Evolutionary conservation across 495 filamentous ascomycete genomes (phyloP).

Genomic region (Xylaria curta): DNA sequence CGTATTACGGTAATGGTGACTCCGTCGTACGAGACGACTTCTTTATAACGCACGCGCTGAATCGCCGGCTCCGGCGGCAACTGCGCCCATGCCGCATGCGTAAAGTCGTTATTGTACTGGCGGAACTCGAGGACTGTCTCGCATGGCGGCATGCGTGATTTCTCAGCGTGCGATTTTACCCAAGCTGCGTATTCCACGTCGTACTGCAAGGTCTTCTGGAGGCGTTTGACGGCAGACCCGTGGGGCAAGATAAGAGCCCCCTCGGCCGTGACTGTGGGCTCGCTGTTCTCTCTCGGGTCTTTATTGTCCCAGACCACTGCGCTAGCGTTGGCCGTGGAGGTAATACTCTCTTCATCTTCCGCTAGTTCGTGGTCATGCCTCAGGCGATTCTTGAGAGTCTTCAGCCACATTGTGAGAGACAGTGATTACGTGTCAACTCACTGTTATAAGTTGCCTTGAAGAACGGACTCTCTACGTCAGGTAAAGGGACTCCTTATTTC

Average conservation of each 20-base stretch:
- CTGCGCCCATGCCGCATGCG: slow-evolving; percentile 14
- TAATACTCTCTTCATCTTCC: neutral
- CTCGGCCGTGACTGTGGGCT: neutral
- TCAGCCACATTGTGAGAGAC: neutral
- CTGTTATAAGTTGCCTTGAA: neutral
- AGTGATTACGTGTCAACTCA: neutral
- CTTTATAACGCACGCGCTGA: slow-evolving; percentile 15
- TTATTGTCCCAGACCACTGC: slow-evolving; percentile 1
- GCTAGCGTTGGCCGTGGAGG: neutral
- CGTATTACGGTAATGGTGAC: slow-evolving; percentile 24
- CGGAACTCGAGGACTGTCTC: slow-evolving; percentile 25
- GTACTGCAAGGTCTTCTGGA: slow-evolving; percentile 20
- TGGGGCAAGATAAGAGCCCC: slow-evolving; percentile 7
- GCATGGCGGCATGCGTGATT: slow-evolving; percentile 4
- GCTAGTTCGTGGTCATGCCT: slow-evolving; percentile 1
- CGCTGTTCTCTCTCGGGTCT: neutral
- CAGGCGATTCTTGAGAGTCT: neutral
- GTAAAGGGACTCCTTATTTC: neutral
- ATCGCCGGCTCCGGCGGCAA: slow-evolving; percentile 20
- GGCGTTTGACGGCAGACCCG: neutral
- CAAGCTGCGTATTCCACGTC: slow-evolving; percentile 30
- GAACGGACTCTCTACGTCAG: too few relatives aligned
- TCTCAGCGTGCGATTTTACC: slow-evolving; percentile 11
- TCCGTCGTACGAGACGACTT: slow-evolving; percentile 27
- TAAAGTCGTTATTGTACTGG: slow-evolving; percentile 19